Base-by-base conservation (phyloP, 2,329 filamentous ascomycete species). In the Xylaria sp. region DNA sequence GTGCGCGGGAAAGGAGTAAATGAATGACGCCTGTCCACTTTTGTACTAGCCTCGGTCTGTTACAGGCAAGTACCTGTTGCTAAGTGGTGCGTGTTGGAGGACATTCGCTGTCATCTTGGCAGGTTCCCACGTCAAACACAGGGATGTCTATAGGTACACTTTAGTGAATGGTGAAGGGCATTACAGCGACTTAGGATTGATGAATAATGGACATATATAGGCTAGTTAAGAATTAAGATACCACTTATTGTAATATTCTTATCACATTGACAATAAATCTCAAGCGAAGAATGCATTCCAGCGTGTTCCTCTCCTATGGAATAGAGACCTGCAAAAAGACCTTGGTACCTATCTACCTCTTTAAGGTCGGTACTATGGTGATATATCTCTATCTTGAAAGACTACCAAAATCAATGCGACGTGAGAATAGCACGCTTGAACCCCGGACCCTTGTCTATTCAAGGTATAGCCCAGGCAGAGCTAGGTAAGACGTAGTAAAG, bases 401-500 rank as follows among this genome's bases (percentile, higher is more conserved):
- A 59, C 60, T 32, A 25, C 44, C 12, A 53, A 51, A 50, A 25
- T 60, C 53, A 32, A 61, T 68, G 55, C 60, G 47, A 60, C 66
- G 42, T 32, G 51, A 18, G 23, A 23, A 55, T 21, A 37, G 18
- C 32, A 42, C 32, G 16, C n/a, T 42, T 53, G 62, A 63, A 55
- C 67, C 67, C 69, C 69, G 53, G 63, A 69, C 50, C 65, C 68
- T 32, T 68, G 68, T 37, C 40, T n/a, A 23, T 21, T 29, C 65
- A 44, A 59, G 64, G 70, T 58, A 57, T 57, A 51, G 68, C 21
- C 65, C 44, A 58, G 61, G 69, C 47, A 51, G 54, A 57, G 66
- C 69, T 68, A 71, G 55, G 40, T 50, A 61, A 25, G 51, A 74
- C 69, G 57, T 50, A 67, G 75, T 37, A 73, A 76, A 66, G 73